Percentiles rank a stretch among this genome's conserved stretches.
These are phyloP conservation scores for Euphrasia arctica DNA, from an alignment of 305 asterid species.

Conservation along the genomic window DNA sequence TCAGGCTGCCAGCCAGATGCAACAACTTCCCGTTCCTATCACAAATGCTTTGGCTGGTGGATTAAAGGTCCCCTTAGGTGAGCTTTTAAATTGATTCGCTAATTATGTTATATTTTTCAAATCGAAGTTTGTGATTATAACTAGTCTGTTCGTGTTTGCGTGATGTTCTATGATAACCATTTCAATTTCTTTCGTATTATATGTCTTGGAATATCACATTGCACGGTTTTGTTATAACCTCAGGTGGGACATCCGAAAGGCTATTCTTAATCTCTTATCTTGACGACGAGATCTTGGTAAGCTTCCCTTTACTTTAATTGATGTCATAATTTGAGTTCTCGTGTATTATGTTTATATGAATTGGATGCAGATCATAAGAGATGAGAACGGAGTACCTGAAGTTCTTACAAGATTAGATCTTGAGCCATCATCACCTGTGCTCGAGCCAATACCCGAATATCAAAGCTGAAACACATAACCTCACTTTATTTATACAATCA, in stretches of 20 bases:
- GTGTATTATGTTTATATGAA: neutral
- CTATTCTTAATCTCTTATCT: conserved; percentile 63
- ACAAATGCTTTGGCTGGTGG: conserved; percentile 65
- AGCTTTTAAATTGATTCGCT: conserved; percentile 15
- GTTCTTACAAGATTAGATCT: conserved; percentile 85
- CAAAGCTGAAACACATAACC: conserved; percentile 44
- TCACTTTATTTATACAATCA: neutral
- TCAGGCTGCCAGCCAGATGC: conserved; percentile 63
- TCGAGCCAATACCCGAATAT: conserved; percentile 41
- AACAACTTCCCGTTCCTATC: conserved; percentile 78
- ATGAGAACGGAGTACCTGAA: conserved; percentile 74
- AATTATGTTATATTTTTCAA: neutral
- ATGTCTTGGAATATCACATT: too few species aligned
- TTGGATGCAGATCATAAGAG: conserved; percentile 60
- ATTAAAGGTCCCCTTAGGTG: conserved; percentile 78
- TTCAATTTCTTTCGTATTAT: too few species aligned
- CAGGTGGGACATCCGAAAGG: conserved; percentile 65
- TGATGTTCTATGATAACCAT: too few species aligned
- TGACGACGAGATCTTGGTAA: conserved; percentile 65
- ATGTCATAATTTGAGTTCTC: too few species aligned
- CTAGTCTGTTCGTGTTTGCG: too few species aligned
- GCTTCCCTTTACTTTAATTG: conserved; percentile 25
- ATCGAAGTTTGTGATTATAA: neutral
- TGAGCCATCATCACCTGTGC: conserved; percentile 6
- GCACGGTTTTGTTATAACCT: neutral